Evolutionary conservation across 306 rosid genomes (phyloP), one percentile per base, ranked within the genome.

Genomic region (Cucurbita moschata): DNA sequence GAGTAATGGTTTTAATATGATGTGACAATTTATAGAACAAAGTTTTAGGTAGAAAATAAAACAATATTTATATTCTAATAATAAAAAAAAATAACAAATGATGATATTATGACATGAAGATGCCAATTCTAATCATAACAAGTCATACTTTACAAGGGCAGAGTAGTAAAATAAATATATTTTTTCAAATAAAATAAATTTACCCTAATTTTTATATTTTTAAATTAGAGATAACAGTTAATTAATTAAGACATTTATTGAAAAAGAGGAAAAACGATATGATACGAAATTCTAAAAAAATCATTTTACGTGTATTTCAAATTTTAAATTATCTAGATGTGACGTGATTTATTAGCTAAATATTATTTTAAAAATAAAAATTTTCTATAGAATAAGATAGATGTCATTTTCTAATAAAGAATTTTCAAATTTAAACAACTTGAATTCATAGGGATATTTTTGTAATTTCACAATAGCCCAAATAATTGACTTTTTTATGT

Each of bases 351-450:
- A 66, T 66, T 4, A 3, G 10, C 15, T 59, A 44, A 42, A 10
- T 19, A 64, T 8, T 40, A 38, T 30, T 4, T 63, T 7, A 3
- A 61, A 30, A 35, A 15, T 1, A 14, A 39, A 39, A 7, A n/a
- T 26, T 18, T 42, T 3, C 7, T 5, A 10, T 19, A 1, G 72
- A 66, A 66, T 66, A 66, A 66, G 72, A 44, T 66, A 66, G 72
- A 44, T 44, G 72, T 66, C 55, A 43, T 44, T 66, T 66, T 66
- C 72, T 2, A 43, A 21, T 40, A 44, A 0, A 42, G 40, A 66
- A 18, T 66, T 66, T 66, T 66, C 52, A 66, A 43, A 66, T 43
- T 64, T 66, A 66, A 66, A 66, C 72, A 66, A 66, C 55, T 66
- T 44, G 72, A 18, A 66, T 66, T 54, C 40, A 19, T 11, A 5